Conservation (phyloP, 2,329 filamentous ascomycete genomes). For the Cordyceps sp. region DNA sequence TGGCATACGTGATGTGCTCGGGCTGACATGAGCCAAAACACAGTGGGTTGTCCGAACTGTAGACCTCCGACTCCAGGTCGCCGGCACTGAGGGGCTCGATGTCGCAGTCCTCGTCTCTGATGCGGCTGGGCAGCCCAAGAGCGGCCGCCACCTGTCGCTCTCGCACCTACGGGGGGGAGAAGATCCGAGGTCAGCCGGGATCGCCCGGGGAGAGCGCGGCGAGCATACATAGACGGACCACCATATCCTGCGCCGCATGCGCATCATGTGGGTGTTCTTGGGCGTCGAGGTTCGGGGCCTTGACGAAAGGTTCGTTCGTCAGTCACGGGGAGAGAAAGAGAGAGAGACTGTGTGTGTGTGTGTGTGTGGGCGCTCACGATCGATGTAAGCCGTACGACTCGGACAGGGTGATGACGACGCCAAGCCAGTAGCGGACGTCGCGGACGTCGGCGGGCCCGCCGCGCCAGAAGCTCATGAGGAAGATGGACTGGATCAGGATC, state of each 20-base stretch:
- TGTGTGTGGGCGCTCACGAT: too few species aligned
- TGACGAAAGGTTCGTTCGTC: too few species aligned
- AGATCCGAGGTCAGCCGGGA: not conserved
- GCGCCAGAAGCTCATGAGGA: conserved; percentile 39
- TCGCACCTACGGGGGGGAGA: conserved; percentile 11
- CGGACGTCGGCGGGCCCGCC: conserved; percentile 29
- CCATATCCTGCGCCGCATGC: too few species aligned
- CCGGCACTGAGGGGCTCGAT: conserved; percentile 15
- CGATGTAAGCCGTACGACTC: conserved; percentile 30
- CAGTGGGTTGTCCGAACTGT: conserved; percentile 6
- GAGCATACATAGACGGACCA: too few species aligned
- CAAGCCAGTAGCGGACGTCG: conserved; percentile 32
- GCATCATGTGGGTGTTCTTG: too few species aligned
- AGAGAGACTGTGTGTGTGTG: too few species aligned
- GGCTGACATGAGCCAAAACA: conserved; percentile 14
- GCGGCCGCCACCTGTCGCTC: conserved; percentile 20
- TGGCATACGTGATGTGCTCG: conserved; percentile 17
- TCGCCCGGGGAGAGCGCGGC: too few species aligned
- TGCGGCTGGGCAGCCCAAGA: conserved; percentile 17
- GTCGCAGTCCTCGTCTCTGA: conserved; percentile 21
- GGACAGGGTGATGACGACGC: conserved; percentile 31
- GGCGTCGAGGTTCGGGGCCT: too few species aligned
- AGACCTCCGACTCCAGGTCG: conserved; percentile 15
- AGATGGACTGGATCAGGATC: conserved; percentile 30
- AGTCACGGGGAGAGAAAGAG: too few species aligned